Evolutionary conservation across 768 basidiomycete species (phyloP).

Genomic region (Boletus reticulatus): DNA sequence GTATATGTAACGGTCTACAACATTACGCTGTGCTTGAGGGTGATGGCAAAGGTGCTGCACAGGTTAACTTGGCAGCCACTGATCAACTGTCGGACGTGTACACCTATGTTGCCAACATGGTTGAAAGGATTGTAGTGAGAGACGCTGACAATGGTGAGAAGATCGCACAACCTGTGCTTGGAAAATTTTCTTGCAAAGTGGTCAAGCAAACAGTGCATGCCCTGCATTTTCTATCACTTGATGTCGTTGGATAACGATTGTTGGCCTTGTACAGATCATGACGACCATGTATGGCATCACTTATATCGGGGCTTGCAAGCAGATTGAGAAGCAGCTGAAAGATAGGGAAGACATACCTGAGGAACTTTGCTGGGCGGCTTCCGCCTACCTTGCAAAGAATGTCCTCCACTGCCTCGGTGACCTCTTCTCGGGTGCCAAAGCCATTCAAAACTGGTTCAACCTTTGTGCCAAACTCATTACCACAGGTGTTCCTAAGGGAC

Average conservation of each 20-base stretch:
- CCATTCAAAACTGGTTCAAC: conserved; percentile 91
- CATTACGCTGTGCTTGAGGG: conserved; percentile 98
- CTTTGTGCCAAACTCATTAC: conserved; percentile 80
- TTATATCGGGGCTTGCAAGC: conserved; percentile 89
- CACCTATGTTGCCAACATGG: conserved; percentile 84
- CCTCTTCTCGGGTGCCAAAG: conserved; percentile 88
- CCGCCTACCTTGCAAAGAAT: conserved; percentile 80
- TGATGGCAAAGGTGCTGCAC: conserved; percentile 80
- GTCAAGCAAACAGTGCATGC: conserved; percentile 90
- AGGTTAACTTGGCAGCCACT: conserved; percentile 86
- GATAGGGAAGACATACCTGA: conserved; percentile 69
- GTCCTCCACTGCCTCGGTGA: conserved; percentile 84
- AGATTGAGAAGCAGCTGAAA: conserved; percentile 87
- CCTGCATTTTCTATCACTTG: neutral
- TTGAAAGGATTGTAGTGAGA: conserved; percentile 60
- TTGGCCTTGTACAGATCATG: conserved; percentile 66
- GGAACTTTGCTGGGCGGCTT: conserved; percentile 70
- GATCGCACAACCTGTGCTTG: conserved; percentile 60
- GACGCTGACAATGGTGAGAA: conserved; percentile 53
- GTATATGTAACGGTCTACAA: conserved; percentile 97
- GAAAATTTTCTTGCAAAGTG: conserved; percentile 86
- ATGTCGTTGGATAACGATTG: neutral
- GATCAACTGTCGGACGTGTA: conserved; percentile 95
- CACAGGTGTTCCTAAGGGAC: conserved; percentile 77
- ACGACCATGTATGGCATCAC: conserved; percentile 99